Evolutionary conservation across 2,329 filamentous ascomycete species (phyloP), one percentile per base, ranked within the genome.

Genomic region (Colletotrichum kahawae): DNA sequence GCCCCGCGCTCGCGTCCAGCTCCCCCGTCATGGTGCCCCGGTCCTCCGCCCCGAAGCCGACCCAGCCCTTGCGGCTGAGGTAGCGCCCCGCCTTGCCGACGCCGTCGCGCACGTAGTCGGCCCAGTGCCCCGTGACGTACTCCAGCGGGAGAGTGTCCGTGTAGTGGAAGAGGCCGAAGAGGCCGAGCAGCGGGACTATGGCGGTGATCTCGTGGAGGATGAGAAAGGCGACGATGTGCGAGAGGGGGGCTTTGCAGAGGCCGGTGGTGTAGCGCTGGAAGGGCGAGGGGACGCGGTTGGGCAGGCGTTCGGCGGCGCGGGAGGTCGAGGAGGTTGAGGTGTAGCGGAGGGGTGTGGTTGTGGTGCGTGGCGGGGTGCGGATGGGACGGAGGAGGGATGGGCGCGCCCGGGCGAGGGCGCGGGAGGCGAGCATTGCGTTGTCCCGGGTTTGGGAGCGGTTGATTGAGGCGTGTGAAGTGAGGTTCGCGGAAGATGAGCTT

Each of bases 121-220:
- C 89, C 81, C 89, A 90, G 72, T 89, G 85, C 24, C 84, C 83
- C 59, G 86, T 84, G 78, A 90, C 84, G 81, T 89, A 90, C 60
- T 82, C 81, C 18, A 90, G 80, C 0, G 96, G 95, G 33, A 95
- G 88, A 88, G 93, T 94, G 76, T 92, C 88, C 2, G 92, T 92
- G 82, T 95, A 95, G 85, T 98, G 95, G 83, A 99, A 98, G 2
- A 92, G 82, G 1, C 89, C 92, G 27, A 94, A 92, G 1, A 98
- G 89, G 0, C 91, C 93, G 51, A 97, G 83, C 0, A 98, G 85
- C 0, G 96, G 96, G 2, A 96, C 84, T 13, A 98, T 86, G 12
- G 97, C 96, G 1, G 97, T 98, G 59, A 98, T 82, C 84, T 99
- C 97, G 86, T 99, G 97, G 0, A 99, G 89, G 51, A 98, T 87